Base-by-base conservation (phyloP, 2,329 filamentous ascomycete genomes). In the Fusarium cicatricum region DNA sequence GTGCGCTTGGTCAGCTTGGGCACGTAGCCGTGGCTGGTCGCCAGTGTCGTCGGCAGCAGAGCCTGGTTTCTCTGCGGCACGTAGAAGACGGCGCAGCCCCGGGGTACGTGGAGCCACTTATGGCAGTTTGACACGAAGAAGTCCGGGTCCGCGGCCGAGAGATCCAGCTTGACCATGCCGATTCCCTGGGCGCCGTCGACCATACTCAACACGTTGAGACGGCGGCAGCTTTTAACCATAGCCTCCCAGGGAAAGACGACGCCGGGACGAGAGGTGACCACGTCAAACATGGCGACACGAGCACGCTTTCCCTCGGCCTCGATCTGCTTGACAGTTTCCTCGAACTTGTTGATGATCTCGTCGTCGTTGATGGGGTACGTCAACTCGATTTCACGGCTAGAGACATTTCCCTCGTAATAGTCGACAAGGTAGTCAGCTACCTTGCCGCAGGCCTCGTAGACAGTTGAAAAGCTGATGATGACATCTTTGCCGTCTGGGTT, bases 121-220 rank as follows among this genome's bases (percentile, higher is more conserved):
- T 96, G 91, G 66, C 87, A 91, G 72, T 97, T 97, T 50, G 83
- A 89, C 12, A 94, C 83, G 69, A 96, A 91, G 76, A 96, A 97
- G 73, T 97, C 93, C 0, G 92, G 88, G 59, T 92, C 84, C 3
- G 92, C 76, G 4, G 75, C 72, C 0, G 71, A 61, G 12, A 97
- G 75, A 72, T 96, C 85, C 8, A 97, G 73, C 1, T 83, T 79
- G 8, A 97, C 81, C 74, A 95, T 89, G 2, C 94, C 94, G 19
- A 96, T 77, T 1, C 89, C 89, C 74, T 98, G 94, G 0, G 94
- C 94, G 14, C 85, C 93, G 71, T 98, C 94, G 32, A 97, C 79
- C 16, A 91, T 78, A 65, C 89, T 92, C 48, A 94, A 70, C 3
- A 97, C 77, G 0, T 83, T 85, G 19, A 88, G 78, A 52, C 88